Conservation (phyloP, 1,139 yeast species). For the Taiozyma sp. region DNA sequence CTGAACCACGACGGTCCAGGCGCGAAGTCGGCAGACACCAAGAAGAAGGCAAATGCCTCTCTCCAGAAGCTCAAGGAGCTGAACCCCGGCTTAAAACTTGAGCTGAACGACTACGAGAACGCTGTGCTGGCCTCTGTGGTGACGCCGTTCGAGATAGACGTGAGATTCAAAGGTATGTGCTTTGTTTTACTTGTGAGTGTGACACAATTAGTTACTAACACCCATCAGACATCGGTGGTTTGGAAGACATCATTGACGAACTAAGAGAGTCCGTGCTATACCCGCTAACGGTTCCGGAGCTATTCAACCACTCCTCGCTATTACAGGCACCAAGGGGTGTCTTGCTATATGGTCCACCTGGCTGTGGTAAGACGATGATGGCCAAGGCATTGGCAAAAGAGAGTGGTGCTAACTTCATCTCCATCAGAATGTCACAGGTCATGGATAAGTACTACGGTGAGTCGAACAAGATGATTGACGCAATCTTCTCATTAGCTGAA, state of each 20-base stretch:
- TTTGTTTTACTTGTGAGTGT: neutral
- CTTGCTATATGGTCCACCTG: slow-evolving; percentile 91
- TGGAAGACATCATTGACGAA: slow-evolving; percentile 76
- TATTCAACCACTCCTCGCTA: slow-evolving; percentile 56
- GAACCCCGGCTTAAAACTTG: slow-evolving; percentile 54
- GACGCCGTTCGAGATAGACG: slow-evolving; percentile 75
- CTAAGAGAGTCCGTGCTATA: slow-evolving; percentile 81
- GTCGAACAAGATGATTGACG: slow-evolving; percentile 89
- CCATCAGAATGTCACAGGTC: slow-evolving; percentile 87
- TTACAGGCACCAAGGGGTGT: slow-evolving; percentile 95
- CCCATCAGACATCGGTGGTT: slow-evolving; percentile 72
- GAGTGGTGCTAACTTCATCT: slow-evolving; percentile 87
- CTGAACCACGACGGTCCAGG: slow-evolving; percentile 50
- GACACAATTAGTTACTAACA: slow-evolving; percentile 1
- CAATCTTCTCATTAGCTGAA: slow-evolving; percentile 83
- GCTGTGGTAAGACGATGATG: slow-evolving; percentile 96
- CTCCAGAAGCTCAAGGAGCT: slow-evolving; percentile 50
- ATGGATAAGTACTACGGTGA: slow-evolving; percentile 99
- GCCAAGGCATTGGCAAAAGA: slow-evolving; percentile 94
- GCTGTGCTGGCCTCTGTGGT: slow-evolving; percentile 72
- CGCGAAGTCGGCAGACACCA: slow-evolving; percentile 56
- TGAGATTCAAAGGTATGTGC: slow-evolving; percentile 50
- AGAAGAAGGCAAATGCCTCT: slow-evolving; percentile 60
- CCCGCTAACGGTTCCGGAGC: slow-evolving; percentile 75
- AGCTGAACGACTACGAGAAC: slow-evolving; percentile 72